phyloP scores from a whole-genome alignment of 805 yeast species.

The Alloascoidea africana region DNA sequence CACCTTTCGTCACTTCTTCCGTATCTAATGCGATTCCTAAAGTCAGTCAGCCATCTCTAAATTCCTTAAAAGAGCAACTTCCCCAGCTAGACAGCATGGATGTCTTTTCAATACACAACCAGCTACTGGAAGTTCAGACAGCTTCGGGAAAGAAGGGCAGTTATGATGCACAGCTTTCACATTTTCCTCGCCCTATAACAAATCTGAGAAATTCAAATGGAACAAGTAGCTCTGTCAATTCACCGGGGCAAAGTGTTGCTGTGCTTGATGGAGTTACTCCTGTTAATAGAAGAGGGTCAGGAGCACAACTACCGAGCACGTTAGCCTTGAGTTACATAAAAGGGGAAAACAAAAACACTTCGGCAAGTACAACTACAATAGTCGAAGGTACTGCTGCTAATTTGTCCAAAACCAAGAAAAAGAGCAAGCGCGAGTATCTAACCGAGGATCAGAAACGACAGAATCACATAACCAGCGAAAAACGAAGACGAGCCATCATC shows the following conservation, averaged over 20 bases:
- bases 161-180: too few species aligned
- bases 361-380: not conserved
- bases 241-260: not conserved
- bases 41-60: too few species aligned
- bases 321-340: too few species aligned
- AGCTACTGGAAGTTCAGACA: not conserved
- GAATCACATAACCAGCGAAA: constrained; percentile 23
- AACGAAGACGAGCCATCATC: constrained; percentile 22
- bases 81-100: too few species aligned
- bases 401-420: not conserved
- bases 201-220: too few species aligned
- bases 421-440: constrained; percentile 11
- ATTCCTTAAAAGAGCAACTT: too few species aligned
- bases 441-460: constrained; percentile 20
- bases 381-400: not conserved
- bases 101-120: too few species aligned
- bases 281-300: not conserved
- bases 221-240: too few species aligned
- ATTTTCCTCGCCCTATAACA: too few species aligned
- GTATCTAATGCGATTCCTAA: too few species aligned
- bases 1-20: not conserved
- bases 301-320: too few species aligned
- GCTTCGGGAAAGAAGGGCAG: not conserved
- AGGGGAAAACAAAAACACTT: too few species aligned
- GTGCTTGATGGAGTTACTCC: not conserved